These are phyloP conservation scores for Phaeosphaeriaceae sp. DNA, from an alignment of 2,329 filamentous ascomycete genomes.

Conservation along the genomic window DNA sequence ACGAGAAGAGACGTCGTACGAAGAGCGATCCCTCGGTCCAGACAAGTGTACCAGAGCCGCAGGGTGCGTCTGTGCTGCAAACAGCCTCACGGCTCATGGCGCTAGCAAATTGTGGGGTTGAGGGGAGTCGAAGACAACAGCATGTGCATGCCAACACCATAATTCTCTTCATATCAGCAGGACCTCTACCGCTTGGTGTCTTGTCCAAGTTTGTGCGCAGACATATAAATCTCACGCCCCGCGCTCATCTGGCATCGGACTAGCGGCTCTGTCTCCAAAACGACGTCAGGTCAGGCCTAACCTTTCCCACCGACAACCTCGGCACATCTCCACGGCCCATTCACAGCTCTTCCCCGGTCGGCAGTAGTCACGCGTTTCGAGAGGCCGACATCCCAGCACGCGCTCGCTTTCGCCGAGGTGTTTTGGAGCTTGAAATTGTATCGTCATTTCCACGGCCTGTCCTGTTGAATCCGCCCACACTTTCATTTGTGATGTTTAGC, in stretches of 20 bases:
- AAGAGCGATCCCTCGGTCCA: constrained; percentile 7
- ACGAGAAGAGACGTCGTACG: neutral
- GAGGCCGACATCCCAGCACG: constrained; percentile 25
- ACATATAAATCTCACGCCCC: neutral
- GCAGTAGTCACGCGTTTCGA: constrained; percentile 17
- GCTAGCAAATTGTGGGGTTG: constrained; percentile 4
- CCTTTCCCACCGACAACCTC: constrained; percentile 25
- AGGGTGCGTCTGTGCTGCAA: constrained; percentile 8
- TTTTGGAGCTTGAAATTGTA: constrained; percentile 20
- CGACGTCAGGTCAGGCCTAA: constrained; percentile 14
- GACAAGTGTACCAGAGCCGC: constrained; percentile 8
- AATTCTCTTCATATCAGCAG: neutral
- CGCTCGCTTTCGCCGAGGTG: constrained; percentile 31
- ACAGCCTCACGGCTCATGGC: neutral
- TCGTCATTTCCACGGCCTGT: constrained; percentile 15
- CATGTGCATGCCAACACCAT: constrained; percentile 1
- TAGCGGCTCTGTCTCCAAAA: constrained; percentile 12
- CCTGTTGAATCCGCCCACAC: constrained; percentile 11
- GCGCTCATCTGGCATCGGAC: constrained; percentile 10
- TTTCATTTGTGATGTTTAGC: constrained; percentile 48
- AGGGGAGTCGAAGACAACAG: constrained; percentile 9
- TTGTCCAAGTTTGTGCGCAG: neutral
- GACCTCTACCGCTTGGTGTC: neutral
- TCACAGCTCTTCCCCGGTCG: constrained; percentile 18
- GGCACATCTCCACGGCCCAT: constrained; percentile 15